Evolutionary conservation across 371 early-diverging fungal genomes (phyloP), one percentile per base, ranked within the genome.

Genomic region (Circinella minor): DNA sequence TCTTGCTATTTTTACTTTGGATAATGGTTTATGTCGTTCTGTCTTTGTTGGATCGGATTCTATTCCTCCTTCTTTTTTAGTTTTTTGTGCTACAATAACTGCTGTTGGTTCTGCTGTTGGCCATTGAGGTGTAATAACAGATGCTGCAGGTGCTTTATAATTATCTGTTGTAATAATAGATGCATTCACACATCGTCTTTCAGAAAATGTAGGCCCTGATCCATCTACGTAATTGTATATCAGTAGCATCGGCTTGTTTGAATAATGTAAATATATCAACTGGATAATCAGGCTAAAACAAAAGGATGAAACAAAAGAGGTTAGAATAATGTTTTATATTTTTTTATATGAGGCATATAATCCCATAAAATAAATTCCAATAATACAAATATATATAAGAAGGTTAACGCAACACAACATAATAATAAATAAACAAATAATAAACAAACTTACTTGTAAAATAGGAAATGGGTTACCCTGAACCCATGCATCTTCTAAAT

Each of bases 381-480:
- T n/a, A 27, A 27, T 27, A 27, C 27, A 27, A 27, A 27, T 2
- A 27, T n/a, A 27, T 27, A 27, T 27, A 27, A 27, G 2, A 27
- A 27, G 27, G 27, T 27, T 27, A 27, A 27, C 27, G 27, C 27
- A 27, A 27, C 27, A 27, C 27, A 27, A 27, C 27, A 27, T 27
- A 27, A 27, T 27, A 14, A 51, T 14, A 17, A 51, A 2, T 27
- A 51, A 14, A 51, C 5, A 14, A 51, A 49, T n/a, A 49, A n/a
- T 34, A 55, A 55, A 55, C 57, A 55, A n/a, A 3, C 48, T 73
- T 81, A 87, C 89, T 80, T 88, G 84, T 37, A 74, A 57, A 5
- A 71, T 57, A 20, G 88, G 85, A 71, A 90, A 89, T 3, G 91
- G 89, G 55, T 90, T 90, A 13, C 86, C 85, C 38, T 84, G 81